phyloP scores from a whole-genome alignment of 257 asterid genomes.

The Solanum rostratum region DNA sequence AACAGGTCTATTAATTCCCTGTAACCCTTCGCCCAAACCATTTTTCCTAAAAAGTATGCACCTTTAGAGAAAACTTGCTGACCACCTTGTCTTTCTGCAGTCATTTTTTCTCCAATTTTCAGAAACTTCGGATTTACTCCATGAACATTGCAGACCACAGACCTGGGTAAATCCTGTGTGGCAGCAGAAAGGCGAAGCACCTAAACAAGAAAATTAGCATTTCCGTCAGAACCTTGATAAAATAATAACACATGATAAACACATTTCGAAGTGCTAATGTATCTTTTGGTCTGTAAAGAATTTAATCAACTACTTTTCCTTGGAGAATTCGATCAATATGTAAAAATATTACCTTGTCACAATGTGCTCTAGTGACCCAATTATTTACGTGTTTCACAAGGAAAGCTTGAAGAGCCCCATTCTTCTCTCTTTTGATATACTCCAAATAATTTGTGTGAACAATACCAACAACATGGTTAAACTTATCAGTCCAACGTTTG shows the following conservation, averaged over 20 bases:
- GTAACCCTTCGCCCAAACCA: constrained; percentile 99
- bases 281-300: neutral
- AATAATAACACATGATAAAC: neutral
- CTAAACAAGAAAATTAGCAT: constrained; percentile 14
- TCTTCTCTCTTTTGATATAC: constrained; percentile 95
- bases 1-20: constrained; percentile 82
- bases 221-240: neutral
- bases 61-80: constrained; percentile 79
- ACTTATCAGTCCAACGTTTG: constrained; percentile 98
- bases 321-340: neutral
- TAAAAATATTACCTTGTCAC: constrained; percentile 61
- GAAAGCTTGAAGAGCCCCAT: constrained; percentile 95
- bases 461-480: constrained; percentile 93
- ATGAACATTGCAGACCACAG: constrained; percentile 83
- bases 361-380: constrained; percentile 84
- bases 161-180: constrained; percentile 86
- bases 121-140: constrained; percentile 93
- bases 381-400: constrained; percentile 88
- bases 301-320: neutral
- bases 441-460: constrained; percentile 99
- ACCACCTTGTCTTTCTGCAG: constrained; percentile 77
- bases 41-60: constrained; percentile 94
- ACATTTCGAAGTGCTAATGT: neutral
- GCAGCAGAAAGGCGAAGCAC: constrained; percentile 98
- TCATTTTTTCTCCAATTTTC: constrained; percentile 79